Evolutionary conservation across 2,329 filamentous ascomycete species (phyloP).

Genomic region (Ophiostoma angusticollis): DNA sequence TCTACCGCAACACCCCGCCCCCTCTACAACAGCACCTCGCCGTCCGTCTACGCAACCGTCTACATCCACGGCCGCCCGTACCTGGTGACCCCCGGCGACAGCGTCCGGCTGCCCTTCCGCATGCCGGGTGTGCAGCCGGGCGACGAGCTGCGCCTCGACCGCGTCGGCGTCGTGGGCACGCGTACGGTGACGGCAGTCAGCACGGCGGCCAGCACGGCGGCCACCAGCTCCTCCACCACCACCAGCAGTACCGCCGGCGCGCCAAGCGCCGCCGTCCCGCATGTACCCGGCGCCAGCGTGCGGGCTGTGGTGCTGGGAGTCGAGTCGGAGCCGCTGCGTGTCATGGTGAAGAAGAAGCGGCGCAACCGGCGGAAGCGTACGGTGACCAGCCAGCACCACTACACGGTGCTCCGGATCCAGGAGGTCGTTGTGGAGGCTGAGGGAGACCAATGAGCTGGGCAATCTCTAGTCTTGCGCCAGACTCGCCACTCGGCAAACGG

Average conservation of each 20-base stretch:
- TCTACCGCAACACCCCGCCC: not conserved
- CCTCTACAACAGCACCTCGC: constrained; percentile 5
- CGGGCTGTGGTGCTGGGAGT: constrained; percentile 66
- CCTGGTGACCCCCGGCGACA: constrained; percentile 65
- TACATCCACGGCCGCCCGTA: constrained; percentile 72
- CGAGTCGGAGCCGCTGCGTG: constrained; percentile 65
- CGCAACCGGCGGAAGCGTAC: constrained; percentile 60
- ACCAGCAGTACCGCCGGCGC: not conserved
- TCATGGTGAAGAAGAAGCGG: constrained; percentile 72
- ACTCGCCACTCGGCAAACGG: too few relatives aligned
- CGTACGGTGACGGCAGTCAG: constrained; percentile 26
- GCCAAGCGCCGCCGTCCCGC: not conserved
- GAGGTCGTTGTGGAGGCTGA: constrained; percentile 33
- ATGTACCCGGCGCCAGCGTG: constrained; percentile 11
- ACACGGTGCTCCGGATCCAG: constrained; percentile 73
- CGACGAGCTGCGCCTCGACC: constrained; percentile 77
- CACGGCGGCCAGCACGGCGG: not conserved
- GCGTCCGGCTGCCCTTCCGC: constrained; percentile 63
- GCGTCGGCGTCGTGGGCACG: constrained; percentile 69
- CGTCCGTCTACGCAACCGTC: constrained; percentile 50
- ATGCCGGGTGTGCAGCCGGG: constrained; percentile 68
- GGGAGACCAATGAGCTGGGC: too few relatives aligned
- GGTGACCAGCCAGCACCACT: constrained; percentile 81
- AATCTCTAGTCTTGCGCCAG: too few relatives aligned
- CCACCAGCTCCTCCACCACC: not conserved